These are phyloP conservation scores for Daucus carota DNA, from an alignment of 129 eudicot species.

Conservation along the genomic window DNA sequence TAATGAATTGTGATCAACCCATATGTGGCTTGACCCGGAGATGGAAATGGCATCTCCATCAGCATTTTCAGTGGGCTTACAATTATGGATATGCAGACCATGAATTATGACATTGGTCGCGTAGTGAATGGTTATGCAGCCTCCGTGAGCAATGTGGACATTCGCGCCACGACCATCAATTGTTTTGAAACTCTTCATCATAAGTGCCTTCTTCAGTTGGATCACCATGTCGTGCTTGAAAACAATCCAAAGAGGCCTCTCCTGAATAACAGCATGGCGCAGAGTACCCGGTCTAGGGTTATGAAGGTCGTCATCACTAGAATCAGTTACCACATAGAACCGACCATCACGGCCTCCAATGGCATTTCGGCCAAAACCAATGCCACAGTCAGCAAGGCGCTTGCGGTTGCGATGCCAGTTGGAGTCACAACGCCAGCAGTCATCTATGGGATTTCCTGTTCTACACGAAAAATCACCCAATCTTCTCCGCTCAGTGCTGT, in stretches of 20 bases:
- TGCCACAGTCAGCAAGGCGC: slow-evolving; percentile 76
- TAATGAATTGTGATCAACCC: slow-evolving; percentile 84
- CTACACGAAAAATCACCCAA: slow-evolving; percentile 66
- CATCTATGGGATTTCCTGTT: slow-evolving; percentile 77
- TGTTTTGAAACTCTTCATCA: slow-evolving; percentile 86
- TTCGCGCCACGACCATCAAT: slow-evolving; percentile 85
- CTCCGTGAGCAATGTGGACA: slow-evolving; percentile 84
- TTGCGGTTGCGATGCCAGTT: slow-evolving; percentile 75
- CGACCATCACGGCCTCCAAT: slow-evolving; percentile 79
- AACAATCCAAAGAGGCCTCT: slow-evolving; percentile 67
- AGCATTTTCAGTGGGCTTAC: slow-evolving; percentile 79
- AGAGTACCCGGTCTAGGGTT: slow-evolving; percentile 91
- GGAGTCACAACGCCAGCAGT: slow-evolving; percentile 87
- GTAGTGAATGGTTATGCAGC: slow-evolving; percentile 63
- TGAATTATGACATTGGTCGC: slow-evolving; percentile 73
- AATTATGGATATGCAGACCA: slow-evolving; percentile 76
- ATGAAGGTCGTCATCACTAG: slow-evolving; percentile 60
- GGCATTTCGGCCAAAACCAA: slow-evolving; percentile 85
- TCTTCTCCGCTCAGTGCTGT: slow-evolving; percentile 65
- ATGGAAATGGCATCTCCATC: slow-evolving; percentile 87
- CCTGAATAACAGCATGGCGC: slow-evolving; percentile 83
- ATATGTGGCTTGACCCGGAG: slow-evolving; percentile 74
- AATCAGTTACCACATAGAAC: slow-evolving; percentile 62
- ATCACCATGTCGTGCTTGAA: slow-evolving; percentile 80
- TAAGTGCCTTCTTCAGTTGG: slow-evolving; percentile 63